Evolutionary conservation across 805 yeast genomes (phyloP), one percentile per base, ranked within the genome.

Genomic region (Candida coleopterorum): DNA sequence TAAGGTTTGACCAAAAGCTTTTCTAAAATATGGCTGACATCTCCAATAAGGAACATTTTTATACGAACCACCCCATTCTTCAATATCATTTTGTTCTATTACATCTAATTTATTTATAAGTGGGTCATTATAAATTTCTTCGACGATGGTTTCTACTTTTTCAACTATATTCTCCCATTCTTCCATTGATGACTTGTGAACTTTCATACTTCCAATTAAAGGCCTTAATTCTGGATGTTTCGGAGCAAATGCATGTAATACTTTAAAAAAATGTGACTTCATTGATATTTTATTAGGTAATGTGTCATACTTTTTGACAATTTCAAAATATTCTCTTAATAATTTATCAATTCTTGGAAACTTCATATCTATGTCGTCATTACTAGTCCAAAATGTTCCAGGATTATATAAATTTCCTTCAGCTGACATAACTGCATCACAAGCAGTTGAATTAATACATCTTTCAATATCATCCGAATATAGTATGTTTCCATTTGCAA

Each of bases 341-440:
- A 90, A 66, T 41, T 68, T 66, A 61, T 93, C 98, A 5, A 90
- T 89, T 40, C 97, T 70, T 10, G 96, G 95, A 51, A 78, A 88
- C 39, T 77, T 82, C 45, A 64, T 77, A 15, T 85, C 87, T 18
- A 48, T 58, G 37, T 81, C 76, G 7, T 68, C 61, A 2, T 60
- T 50, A 31, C 61, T 56, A 2, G 74, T 62, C 81, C 79, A 75
- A 56, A 93, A 90, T 1, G 89, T 78, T 6, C 95, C 97, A 0
- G 99, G 99, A 50, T 93, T 93, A 61, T 81, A 85, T 24, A 93
- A 64, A 52, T 88, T 88, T 1, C 96, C 96, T 58, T 93, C 99
- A 1, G 98, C 98, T 28, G 94, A 81, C 98, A 93, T 93, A 12
- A 93, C 93, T 0, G 88, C 96, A 60, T 93, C 97, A 45, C 93